These are phyloP conservation scores for Austropuccinia psidii DNA, from an alignment of 1,284 basidiomycete genomes.

Conservation along the genomic window DNA sequence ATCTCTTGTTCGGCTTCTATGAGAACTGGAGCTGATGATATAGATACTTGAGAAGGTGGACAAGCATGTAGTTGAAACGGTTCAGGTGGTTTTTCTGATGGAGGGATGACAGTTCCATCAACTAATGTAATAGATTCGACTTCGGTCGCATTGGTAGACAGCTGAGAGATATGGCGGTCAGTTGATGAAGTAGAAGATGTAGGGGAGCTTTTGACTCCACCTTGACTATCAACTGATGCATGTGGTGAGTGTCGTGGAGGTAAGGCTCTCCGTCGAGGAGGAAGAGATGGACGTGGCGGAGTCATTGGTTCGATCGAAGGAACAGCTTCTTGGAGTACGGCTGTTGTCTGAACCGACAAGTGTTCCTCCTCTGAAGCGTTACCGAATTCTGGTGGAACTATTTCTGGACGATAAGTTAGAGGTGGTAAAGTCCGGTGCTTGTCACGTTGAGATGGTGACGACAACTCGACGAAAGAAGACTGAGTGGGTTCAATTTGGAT, in stretches of 20 bases:
- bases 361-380: background rate
- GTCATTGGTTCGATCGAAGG: background rate
- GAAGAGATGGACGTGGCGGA: background rate
- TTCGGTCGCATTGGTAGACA: background rate
- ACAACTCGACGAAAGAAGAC: background rate
- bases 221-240: too few relatives aligned
- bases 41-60: background rate
- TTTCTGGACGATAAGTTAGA: background rate
- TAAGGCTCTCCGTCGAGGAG: background rate
- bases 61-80: slow-evolving; percentile 1
- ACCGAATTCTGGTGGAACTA: too few relatives aligned
- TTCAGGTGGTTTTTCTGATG: background rate
- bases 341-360: background rate
- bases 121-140: background rate
- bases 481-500: background rate
- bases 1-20: too few relatives aligned
- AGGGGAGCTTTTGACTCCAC: background rate
- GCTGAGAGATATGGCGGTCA: background rate
- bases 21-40: too few relatives aligned
- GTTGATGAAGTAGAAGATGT: background rate
- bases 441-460: background rate
- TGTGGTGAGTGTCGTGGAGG: background rate
- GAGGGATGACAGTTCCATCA: background rate
- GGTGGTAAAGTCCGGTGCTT: slow-evolving; percentile 11
- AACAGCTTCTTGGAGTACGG: background rate